Evolutionary conservation across 2,329 filamentous ascomycete genomes (phyloP), one percentile per base, ranked within the genome.

Genomic region (Tolypocladium paradoxum): DNA sequence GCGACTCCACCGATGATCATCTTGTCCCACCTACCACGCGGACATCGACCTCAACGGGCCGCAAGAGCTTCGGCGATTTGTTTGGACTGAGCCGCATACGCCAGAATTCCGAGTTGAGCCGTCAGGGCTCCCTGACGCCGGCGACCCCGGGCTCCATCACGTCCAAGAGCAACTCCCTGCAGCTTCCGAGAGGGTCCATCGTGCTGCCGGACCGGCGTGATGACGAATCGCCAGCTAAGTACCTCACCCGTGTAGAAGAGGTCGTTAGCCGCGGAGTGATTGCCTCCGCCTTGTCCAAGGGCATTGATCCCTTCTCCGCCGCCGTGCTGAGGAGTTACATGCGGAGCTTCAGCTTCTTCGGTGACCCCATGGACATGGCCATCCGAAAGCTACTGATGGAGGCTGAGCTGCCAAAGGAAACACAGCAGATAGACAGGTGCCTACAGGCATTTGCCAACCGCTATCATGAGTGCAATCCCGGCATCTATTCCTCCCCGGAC

Each of bases 401-500:
- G 65, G 90, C 93, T 3, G 92, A 97, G 68, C 72, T 99, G 34
- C 93, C 93, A 4, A 96, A 95, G 62, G 93, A 99, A 72, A 97
- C 93, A 0, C 93, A 99, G 68, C 93, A 99, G 63, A 97, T 99
- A 58, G 93, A 99, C 69, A 82, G 93, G 51, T 93, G 93, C 53
- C 74, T 99, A 36, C 90, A 96, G 66, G 87, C 90, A 2, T 97
- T 99, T 70, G 90, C 93, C 0, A 93, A 99, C 66, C 83, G 93
- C 54, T 99, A 99, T 67, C 89, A 97, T 65, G 93, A 99, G 69
- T 99, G 93, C 71, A 99, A 99, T 62, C 93, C 93, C 2, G 92
- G 93, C 38, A 95, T 99, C 55, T 99, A 95, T 70, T 81, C 87
- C 27, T 85, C 85, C 35, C 83, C 90, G 61, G 93, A 97, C 64